A percentile compares a stretch with the other conserved stretches of the same genome.
phyloP scores from a whole-genome alignment of 768 basidiomycete species.

The Termitomyces sp. region DNA sequence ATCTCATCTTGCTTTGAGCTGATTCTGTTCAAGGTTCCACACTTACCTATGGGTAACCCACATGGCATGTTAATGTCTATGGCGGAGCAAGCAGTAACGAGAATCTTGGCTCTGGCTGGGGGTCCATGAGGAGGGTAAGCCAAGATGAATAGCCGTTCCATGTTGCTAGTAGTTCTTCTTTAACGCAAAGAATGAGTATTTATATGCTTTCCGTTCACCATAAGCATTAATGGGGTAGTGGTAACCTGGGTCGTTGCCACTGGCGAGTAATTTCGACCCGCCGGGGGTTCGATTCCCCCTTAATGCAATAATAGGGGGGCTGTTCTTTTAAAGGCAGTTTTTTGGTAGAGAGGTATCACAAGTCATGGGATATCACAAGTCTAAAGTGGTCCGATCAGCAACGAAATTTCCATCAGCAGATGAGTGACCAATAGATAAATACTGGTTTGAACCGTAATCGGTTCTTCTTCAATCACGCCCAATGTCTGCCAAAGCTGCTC shows the following conservation, averaged over 20 bases:
- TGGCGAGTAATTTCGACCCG: constrained; percentile 48
- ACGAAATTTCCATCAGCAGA: not conserved
- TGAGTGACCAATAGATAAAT: constrained; percentile 4
- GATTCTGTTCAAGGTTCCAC: constrained; percentile 32
- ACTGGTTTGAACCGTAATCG: not conserved
- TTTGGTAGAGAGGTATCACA: too few relatives aligned
- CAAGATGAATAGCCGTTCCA: not conserved
- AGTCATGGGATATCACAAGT: not conserved
- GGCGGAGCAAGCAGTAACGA: constrained; percentile 54
- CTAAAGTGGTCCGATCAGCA: constrained; percentile 3
- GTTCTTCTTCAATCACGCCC: not conserved
- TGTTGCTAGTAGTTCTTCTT: too few relatives aligned
- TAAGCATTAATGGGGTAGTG: constrained; percentile 2
- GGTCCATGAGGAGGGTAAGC: constrained; percentile 31
- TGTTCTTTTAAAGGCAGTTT: too few relatives aligned
- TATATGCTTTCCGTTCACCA: too few relatives aligned
- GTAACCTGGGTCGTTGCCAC: constrained; percentile 4
- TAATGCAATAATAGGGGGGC: constrained; percentile 45
- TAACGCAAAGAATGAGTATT: too few relatives aligned
- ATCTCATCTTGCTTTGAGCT: not conserved
- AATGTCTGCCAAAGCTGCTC: constrained; percentile 22
- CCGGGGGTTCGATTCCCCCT: constrained; percentile 87
- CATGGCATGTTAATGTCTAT: constrained; percentile 51
- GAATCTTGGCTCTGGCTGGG: constrained; percentile 48
- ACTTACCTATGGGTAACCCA: constrained; percentile 54